Conservation (phyloP, 192 early-diverging fungal genomes). For the Backusella parvicylindrica region DNA sequence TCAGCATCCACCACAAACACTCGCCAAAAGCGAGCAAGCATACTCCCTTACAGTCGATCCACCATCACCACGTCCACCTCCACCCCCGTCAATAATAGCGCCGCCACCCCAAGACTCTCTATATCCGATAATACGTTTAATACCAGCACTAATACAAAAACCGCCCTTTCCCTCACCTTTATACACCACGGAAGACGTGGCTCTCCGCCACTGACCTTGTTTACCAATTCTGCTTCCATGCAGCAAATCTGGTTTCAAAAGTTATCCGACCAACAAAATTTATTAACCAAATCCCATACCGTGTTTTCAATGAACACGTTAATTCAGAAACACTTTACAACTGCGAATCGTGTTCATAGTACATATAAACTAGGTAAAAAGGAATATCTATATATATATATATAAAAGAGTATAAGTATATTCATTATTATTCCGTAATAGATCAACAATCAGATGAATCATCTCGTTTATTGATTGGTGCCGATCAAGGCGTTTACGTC, state of each 20-base stretch:
- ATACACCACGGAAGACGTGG: conserved; percentile 72
- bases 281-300: conserved; percentile 31
- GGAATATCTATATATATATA: no score
- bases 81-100: background rate
- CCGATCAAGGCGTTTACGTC: conserved; percentile 80
- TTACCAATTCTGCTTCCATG: conserved; percentile 65
- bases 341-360: conserved; percentile 53
- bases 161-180: conserved; percentile 64
- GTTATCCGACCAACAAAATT: conserved; percentile 61
- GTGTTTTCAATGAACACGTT: conserved; percentile 53
- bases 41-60: conserved; percentile 27
- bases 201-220: conserved; percentile 56
- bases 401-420: background rate
- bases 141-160: background rate
- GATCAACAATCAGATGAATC: background rate
- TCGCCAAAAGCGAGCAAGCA: conserved; percentile 27
- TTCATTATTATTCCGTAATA: background rate
- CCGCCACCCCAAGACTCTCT: background rate
- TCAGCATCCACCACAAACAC: background rate
- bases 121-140: background rate
- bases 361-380: conserved; percentile 41
- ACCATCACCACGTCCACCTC: background rate
- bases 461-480: conserved; percentile 63
- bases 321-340: conserved; percentile 41
- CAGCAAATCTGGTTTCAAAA: conserved; percentile 81